Base-by-base conservation (phyloP, 2,329 filamentous ascomycete genomes). In the Chaetomiaceae sp. region DNA sequence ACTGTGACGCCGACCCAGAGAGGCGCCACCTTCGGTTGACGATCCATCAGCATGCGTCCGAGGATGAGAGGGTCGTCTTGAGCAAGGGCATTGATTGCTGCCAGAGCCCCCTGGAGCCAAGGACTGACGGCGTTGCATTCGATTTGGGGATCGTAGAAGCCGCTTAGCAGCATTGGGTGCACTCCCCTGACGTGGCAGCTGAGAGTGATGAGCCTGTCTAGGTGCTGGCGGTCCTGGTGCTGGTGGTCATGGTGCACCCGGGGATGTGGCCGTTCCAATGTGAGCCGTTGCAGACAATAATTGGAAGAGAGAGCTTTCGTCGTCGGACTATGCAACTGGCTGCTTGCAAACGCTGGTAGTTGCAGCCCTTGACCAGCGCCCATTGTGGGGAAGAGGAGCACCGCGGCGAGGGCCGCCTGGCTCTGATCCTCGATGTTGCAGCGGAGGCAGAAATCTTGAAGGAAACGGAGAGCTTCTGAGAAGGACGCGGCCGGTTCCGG, bases 71-170 rank as follows among this genome's bases (percentile, higher is more conserved):
- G 39, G 7, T 30, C 21, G 20, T 37, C 30, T 43, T 30, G n/a
- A 10, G 31, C 39, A 5, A 61, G 25, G 23, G 35, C 14, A 33
- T 60, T 51, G 25, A 67, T 62, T 20, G 60, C 58, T 33, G 60
- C 58, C 8, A 63, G 43, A 14, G 54, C 44, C 48, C 62, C 60
- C 47, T 66, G 59, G 7, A 67, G 46, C 63, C 62, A 67, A 43
- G 62, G 56, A 27, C 57, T 60, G n/a, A 57, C 59, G 4, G 54
- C 49, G 51, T 67, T 66, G 53, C 62, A 66, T 27, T 63, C 48
- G 5, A 67, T 50, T 8, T 21, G 48, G 3, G 58, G 57, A 14
- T 65, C 58, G 44, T 62, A 65, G 50, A 66, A 65, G 23, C 55
- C 51, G 33, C 60, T 62, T 1, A 62, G 55, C 8, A 67, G 50